Base-by-base conservation (phyloP, 257 asterid genomes). In the Parsonsia alboflavescens region DNA sequence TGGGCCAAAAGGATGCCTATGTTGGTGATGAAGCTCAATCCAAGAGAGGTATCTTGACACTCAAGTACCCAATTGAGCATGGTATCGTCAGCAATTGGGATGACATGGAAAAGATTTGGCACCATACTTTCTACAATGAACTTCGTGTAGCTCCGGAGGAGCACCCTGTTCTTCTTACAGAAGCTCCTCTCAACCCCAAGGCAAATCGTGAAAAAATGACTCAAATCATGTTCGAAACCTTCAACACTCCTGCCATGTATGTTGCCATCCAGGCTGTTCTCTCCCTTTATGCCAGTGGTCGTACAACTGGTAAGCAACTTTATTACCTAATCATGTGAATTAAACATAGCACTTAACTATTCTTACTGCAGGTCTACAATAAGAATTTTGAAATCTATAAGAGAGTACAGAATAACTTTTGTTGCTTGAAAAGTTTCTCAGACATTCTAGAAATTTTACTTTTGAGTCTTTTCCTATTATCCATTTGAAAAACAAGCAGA, bases 1-100 rank as follows among this genome's bases (percentile, higher is more conserved):
- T 83, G 80, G 91, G 93, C 45, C 93, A 88, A 65, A 88, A 88
- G 64, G 92, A 88, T 65, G 92, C 92, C 7, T 88, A 81, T 74
- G 85, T 81, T 46, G 85, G 85, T 46, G 85, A 81, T 28, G 85
- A 81, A 67, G 85, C 85, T 71, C 85, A 81, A 75, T 88, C 93
- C 68, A 88, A 88, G 85, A 83, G 93, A 82, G 90, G 90, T 88
- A 88, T 88, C 75, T 83, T 86, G 83, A 76, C 73, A 19, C n/a
- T 75, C 15, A 75, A 75, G 67, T 52, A 75, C 39, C 73, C 78
- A 21, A 65, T 75, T 24, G 73, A 75, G 73, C 78, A 75, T 66
- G 73, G 73, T 2, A 75, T 66, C 21, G 78, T 75, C 42, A 75
- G 64, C 78, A 75, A 75, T 24, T 75, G 73, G 78, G 78, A 66